phyloP scores from a whole-genome alignment of 805 yeast genomes.

The Starmera amethionina region DNA sequence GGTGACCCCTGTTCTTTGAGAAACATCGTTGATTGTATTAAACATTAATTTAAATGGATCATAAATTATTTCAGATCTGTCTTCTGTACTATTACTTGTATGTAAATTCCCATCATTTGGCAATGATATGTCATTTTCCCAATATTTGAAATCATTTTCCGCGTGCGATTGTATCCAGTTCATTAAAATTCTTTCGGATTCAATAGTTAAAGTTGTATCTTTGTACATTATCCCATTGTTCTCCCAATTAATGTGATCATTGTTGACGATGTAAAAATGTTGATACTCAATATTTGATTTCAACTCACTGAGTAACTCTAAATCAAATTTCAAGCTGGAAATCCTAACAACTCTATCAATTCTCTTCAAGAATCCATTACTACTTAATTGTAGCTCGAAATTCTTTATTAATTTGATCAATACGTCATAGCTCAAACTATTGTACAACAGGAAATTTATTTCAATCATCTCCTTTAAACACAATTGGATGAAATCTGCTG shows the following conservation, averaged over 20 bases:
- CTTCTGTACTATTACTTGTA: constrained; percentile 1
- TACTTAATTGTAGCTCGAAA: constrained; percentile 17
- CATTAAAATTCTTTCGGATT: constrained; percentile 7
- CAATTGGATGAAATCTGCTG: no score
- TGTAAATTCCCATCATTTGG: constrained; percentile 3
- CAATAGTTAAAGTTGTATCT: constrained; percentile 1
- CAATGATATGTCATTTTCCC: constrained; percentile 19
- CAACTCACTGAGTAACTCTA: constrained; percentile 2
- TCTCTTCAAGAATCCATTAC: constrained; percentile 25
- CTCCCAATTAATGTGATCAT: constrained; percentile 3
- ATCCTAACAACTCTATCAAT: constrained; percentile 17
- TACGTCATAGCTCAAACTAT: no score
- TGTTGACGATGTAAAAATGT: neutral
- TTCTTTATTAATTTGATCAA: constrained; percentile 27
- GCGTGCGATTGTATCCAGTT: constrained; percentile 12
- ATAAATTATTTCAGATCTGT: constrained; percentile 13
- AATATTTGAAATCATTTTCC: constrained; percentile 12
- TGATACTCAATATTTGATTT: constrained; percentile 3
- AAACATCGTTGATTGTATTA: constrained; percentile 15
- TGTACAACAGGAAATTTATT: neutral
- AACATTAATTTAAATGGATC: constrained; percentile 18
- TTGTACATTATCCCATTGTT: constrained; percentile 15
- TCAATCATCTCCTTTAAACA: constrained; percentile 14
- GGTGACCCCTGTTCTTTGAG: constrained; percentile 9
- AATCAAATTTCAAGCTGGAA: constrained; percentile 16